A percentile compares a stretch with the other conserved stretches of the same genome.
phyloP scores from a whole-genome alignment of 2,329 filamentous ascomycete species.

The Claviceps purpurea region DNA sequence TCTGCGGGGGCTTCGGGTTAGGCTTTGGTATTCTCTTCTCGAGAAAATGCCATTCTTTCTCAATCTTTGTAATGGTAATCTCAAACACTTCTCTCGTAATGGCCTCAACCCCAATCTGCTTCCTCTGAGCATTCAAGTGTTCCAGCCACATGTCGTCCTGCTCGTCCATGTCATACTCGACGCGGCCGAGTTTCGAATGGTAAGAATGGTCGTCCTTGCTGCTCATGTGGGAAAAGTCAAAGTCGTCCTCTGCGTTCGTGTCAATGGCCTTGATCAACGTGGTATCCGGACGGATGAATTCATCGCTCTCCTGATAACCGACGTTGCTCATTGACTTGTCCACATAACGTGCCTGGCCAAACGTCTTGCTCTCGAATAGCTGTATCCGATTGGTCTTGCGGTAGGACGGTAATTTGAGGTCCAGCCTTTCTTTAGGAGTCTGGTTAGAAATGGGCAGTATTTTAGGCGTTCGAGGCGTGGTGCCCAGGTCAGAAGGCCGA shows the following conservation, averaged over 20 bases:
- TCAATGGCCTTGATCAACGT: slow-evolving; percentile 54
- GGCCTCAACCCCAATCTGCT: slow-evolving; percentile 58
- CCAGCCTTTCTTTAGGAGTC: slow-evolving; percentile 67
- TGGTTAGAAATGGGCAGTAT: slow-evolving; percentile 67
- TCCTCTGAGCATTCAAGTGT: slow-evolving; percentile 65
- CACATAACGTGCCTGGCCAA: slow-evolving; percentile 80
- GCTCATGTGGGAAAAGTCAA: slow-evolving; percentile 27
- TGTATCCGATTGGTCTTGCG: slow-evolving; percentile 67
- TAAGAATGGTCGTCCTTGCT: slow-evolving; percentile 18
- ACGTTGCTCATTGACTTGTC: slow-evolving; percentile 94
- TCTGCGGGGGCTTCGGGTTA: slow-evolving; percentile 91
- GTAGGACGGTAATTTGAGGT: slow-evolving; percentile 63
- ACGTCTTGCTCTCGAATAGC: slow-evolving; percentile 70
- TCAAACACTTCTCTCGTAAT: slow-evolving; percentile 94
- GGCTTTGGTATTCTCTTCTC: slow-evolving; percentile 96
- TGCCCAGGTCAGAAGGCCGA: slow-evolving; percentile 28
- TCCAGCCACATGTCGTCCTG: slow-evolving; percentile 96
- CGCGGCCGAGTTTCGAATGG: slow-evolving; percentile 50
- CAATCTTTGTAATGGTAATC: slow-evolving; percentile 96
- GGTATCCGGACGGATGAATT: slow-evolving; percentile 66
- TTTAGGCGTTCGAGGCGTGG: slow-evolving; percentile 43
- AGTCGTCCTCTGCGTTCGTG: slow-evolving; percentile 44
- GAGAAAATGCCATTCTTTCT: slow-evolving; percentile 94
- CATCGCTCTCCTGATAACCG: slow-evolving; percentile 89
- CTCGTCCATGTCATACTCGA: slow-evolving; percentile 99